Conservation (phyloP, 192 early-diverging fungal genomes). For the Entophlyctis helioformis region DNA sequence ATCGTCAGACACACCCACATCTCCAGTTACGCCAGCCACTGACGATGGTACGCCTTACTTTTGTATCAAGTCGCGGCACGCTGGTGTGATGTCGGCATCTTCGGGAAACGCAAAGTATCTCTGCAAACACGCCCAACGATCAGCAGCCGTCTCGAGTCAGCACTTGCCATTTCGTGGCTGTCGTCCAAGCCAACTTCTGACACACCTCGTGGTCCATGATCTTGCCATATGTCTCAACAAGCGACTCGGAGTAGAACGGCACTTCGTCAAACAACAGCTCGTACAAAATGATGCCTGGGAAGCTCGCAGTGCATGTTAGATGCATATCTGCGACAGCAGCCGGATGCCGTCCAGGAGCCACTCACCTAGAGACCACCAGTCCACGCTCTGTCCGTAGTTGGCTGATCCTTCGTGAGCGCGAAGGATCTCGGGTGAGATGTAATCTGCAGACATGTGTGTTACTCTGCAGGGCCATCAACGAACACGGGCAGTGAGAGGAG, state of each 20-base stretch:
- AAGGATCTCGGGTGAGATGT: slow-evolving; percentile 94
- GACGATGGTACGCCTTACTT: slow-evolving; percentile 12
- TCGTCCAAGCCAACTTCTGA: neutral
- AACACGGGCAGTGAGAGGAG: neutral
- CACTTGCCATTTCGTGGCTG: neutral
- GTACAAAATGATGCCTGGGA: slow-evolving; percentile 66
- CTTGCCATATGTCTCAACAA: slow-evolving; percentile 73
- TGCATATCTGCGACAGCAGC: no score
- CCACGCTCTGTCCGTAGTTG: slow-evolving; percentile 61
- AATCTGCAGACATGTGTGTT: no score
- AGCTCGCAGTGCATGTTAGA: no score
- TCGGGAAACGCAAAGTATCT: slow-evolving; percentile 61
- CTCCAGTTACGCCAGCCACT: neutral
- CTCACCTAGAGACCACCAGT: no score
- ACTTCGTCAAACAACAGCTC: slow-evolving; percentile 77
- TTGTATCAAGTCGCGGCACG: slow-evolving; percentile 59
- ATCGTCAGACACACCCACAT: neutral
- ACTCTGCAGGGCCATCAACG: neutral
- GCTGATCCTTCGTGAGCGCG: slow-evolving; percentile 64
- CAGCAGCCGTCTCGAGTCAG: no score
- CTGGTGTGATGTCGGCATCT: slow-evolving; percentile 39
- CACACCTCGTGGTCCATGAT: slow-evolving; percentile 72
- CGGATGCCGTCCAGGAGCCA: no score
- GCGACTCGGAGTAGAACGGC: slow-evolving; percentile 79
- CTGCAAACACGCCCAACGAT: slow-evolving; percentile 7